Base-by-base conservation (phyloP, 2,329 filamentous ascomycete species). In the Colletotrichum endophyticum region DNA sequence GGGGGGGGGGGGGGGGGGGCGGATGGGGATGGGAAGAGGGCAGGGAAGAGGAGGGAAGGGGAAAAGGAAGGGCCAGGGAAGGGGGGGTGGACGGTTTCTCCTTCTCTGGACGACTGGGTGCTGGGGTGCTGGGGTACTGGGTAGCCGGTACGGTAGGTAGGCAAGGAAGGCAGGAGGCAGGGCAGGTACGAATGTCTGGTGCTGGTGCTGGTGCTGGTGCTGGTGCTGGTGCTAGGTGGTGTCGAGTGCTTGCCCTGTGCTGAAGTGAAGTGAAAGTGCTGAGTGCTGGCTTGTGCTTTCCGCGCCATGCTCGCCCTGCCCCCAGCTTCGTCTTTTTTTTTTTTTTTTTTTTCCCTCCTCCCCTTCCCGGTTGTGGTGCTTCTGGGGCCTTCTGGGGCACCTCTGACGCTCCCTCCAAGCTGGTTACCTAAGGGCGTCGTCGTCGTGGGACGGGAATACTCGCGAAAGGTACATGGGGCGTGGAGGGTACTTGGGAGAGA, bases 391-490 rank as follows among this genome's bases (percentile, higher is more conserved):
- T 63, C 30, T 56, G 68, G 68, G 73, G 62, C 73, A 53, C 49
- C 61, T n/a, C 67, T 49, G 32, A 25, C 61, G 22, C 69, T 39
- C 28, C 32, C 69, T 30, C 63, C 49, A 25, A 56, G 56, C 19
- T 70, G 34, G 36, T 72, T 75, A 67, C 69, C 69, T 57, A 75
- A 67, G 62, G 32, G 27, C 12, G 63, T 19, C 34, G 32, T 39
- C 16, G 72, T 19, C 32, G 49, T 39, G 8, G 63, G 27, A 63
- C 27, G 19, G 27, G 34, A 75, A 25, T 32, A 59, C 70, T 34
- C 36, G 69, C 56, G 61, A 28, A 39, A 69, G 49, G 73, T 76
- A 71, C 76, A 70, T 73, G 59, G 49, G 27, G 32, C 70, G 73
- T 71, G 73, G 73, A 66, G 66, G 62, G 44, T 73, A 73, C 66